Conservation (phyloP, 2,329 filamentous ascomycete genomes). For the Aspergillus carbonarius region DNA sequence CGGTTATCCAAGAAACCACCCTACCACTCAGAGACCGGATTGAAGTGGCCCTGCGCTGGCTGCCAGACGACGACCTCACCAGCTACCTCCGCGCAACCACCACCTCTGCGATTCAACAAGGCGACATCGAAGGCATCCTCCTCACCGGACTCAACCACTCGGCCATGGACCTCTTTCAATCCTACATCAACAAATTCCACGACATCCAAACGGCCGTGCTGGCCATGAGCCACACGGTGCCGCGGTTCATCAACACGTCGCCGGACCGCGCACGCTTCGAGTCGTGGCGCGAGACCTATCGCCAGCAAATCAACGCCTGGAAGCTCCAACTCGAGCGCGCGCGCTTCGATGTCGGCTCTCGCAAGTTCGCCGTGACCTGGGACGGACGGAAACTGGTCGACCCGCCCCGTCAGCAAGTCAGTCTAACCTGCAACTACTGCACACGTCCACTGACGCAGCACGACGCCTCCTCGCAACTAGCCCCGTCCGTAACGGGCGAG, state of each 20-base stretch:
- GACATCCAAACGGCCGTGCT: slow-evolving; percentile 64
- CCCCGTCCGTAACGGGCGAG: slow-evolving; percentile 29
- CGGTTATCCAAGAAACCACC: slow-evolving; percentile 57
- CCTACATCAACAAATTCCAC: slow-evolving; percentile 59
- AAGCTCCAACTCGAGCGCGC: slow-evolving; percentile 60
- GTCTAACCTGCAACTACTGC: slow-evolving; percentile 61
- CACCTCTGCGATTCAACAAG: slow-evolving; percentile 51
- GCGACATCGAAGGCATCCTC: slow-evolving; percentile 61
- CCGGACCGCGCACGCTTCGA: slow-evolving; percentile 55
- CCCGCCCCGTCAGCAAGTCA: slow-evolving; percentile 54
- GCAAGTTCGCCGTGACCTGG: slow-evolving; percentile 51
- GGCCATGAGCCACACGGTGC: slow-evolving; percentile 58
- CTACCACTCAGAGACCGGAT: slow-evolving; percentile 61
- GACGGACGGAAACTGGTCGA: slow-evolving; percentile 51
- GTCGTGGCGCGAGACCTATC: slow-evolving; percentile 62
- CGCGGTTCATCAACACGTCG: slow-evolving; percentile 56
- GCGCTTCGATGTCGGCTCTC: slow-evolving; percentile 59
- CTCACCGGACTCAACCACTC: slow-evolving; percentile 61
- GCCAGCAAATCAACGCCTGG: slow-evolving; percentile 61
- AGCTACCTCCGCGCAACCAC: slow-evolving; percentile 58
- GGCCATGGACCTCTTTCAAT: slow-evolving; percentile 60
- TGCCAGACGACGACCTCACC: slow-evolving; percentile 46
- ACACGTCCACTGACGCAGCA: slow-evolving; percentile 55
- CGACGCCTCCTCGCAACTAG: slow-evolving; percentile 34
- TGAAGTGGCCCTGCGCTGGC: slow-evolving; percentile 59